These are phyloP conservation scores for Verticillium dahliae DNA, from an alignment of 2,329 filamentous ascomycete genomes.

Conservation along the genomic window DNA sequence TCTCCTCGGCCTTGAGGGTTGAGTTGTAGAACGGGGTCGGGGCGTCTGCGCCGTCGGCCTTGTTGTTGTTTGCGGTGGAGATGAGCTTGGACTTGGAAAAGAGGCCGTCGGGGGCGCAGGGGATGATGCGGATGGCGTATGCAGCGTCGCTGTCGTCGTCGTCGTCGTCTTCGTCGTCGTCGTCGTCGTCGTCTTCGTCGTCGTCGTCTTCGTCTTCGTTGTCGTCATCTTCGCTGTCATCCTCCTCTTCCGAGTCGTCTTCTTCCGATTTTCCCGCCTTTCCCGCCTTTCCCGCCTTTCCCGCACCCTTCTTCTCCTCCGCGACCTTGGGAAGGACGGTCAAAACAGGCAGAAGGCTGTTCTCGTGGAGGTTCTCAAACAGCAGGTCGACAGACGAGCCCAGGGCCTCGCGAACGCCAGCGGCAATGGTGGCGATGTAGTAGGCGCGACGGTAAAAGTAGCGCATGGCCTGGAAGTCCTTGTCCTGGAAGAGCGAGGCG, in stretches of 20 bases:
- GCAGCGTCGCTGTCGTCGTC: constrained; percentile 22
- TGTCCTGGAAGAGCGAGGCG: constrained; percentile 72
- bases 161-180: constrained; percentile 12
- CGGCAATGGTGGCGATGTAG: constrained; percentile 77
- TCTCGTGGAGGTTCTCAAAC: constrained; percentile 66
- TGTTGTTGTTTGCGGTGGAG: constrained; percentile 63
- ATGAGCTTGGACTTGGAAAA: constrained; percentile 69
- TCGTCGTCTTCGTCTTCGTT: constrained; percentile 8
- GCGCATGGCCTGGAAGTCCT: constrained; percentile 86
- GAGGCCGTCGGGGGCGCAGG: constrained; percentile 59
- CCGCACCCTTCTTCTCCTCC: constrained; percentile 5
- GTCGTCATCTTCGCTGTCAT: constrained; percentile 11
- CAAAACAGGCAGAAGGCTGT: constrained; percentile 67
- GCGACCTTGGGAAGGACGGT: constrained; percentile 26
- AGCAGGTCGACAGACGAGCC: constrained; percentile 47
- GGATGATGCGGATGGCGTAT: constrained; percentile 68
- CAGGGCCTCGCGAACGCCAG: constrained; percentile 55
- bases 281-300: not conserved
- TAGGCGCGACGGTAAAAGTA: constrained; percentile 95
- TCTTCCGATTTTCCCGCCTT: not conserved
- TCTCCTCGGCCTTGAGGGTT: constrained; percentile 70
- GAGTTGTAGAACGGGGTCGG: constrained; percentile 87
- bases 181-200: constrained; percentile 6
- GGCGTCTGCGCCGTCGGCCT: constrained; percentile 39
- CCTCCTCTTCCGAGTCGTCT: constrained; percentile 16